Conservation (phyloP, 75 land plant genomes). For the Ceratopteris richardii region DNA sequence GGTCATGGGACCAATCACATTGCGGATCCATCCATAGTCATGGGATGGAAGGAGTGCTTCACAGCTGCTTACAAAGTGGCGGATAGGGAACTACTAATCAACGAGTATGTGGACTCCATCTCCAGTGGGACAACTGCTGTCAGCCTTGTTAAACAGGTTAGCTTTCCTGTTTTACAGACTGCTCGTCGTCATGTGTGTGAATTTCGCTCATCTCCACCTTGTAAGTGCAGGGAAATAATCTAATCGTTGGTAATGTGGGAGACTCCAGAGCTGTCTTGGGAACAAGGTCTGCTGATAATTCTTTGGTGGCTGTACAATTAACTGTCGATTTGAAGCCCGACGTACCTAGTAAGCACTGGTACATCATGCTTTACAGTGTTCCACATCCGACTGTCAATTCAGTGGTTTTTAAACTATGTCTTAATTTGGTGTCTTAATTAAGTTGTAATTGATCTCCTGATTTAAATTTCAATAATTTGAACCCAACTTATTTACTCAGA, state of each 20-base stretch:
- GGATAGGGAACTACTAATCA: constrained; percentile 24
- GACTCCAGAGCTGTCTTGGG: constrained; percentile 57
- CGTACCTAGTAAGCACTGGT: constrained; percentile 47
- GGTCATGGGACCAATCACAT: too few relatives aligned
- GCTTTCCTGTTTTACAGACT: neutral
- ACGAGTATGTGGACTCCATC: constrained; percentile 23
- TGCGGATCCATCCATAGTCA: neutral
- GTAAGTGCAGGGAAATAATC: constrained; percentile 32
- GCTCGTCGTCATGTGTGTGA: too few relatives aligned
- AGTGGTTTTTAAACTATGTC: neutral
- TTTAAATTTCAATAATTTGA: too few relatives aligned
- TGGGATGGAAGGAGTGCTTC: constrained; percentile 17
- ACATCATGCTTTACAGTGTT: too few relatives aligned
- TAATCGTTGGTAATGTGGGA: constrained; percentile 50
- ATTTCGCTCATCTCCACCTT: too few relatives aligned
- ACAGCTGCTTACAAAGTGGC: constrained; percentile 15
- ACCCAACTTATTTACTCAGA: too few relatives aligned
- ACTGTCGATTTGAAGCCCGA: constrained; percentile 66
- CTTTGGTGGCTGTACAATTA: constrained; percentile 36
- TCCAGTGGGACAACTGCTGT: constrained; percentile 36
- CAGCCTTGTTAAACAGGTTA: constrained; percentile 22
- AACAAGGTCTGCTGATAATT: constrained; percentile 21
- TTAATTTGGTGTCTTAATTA: too few relatives aligned
- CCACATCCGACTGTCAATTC: neutral
- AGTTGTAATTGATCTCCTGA: too few relatives aligned